Evolutionary conservation across 176 grass and related monocot species (phyloP), one percentile per base, ranked within the genome.

Genomic region (Oryza glaberrima): DNA sequence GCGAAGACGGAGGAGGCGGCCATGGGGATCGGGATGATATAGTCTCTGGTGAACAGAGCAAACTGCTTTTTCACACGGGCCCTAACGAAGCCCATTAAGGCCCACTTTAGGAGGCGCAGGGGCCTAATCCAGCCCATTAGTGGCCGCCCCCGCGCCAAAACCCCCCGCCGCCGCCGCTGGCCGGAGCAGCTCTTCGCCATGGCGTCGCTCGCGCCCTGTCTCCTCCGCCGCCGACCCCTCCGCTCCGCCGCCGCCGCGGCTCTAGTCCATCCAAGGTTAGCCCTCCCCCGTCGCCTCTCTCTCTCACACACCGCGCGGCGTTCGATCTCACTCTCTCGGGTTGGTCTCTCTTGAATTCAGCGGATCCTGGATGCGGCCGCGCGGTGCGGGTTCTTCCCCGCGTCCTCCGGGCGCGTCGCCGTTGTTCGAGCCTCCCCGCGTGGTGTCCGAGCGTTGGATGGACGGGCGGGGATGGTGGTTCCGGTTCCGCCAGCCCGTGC

Each of bases 401-500:
- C 43, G 36, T 5, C 36, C 13, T 12, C 16, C 22, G 2, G 3
- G 52, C 8, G 19, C 58, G 30, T 28, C 47, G 40, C 40, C 40
- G 22, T 26, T 52, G n/a, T 43, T 77, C 35, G 17, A 12, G 67
- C n/a, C 38, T 41, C 77, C 79, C 52, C 83, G 48, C 41, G 35
- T 51, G 15, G 20, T 61, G 35, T 67, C 47, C 34, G 77, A 20
- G 36, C 54, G 32, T 15, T 41, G 70, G 56, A 6, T n/a, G 32
- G 4, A 32, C 38, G 61, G 3, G 9, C 6, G 36, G 72, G 45
- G 65, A 22, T 43, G 80, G 20, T 66, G 65, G 64, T 82, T 81
- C 47, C 70, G 65, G 64, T 82, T 81, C 47, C 70, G 44, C 17
- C 46, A 67, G 23, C 88, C 82, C 12, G 49, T 73, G 28, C 90